Conservation (phyloP, 306 rosid genomes). For the Calophaca sinica region DNA sequence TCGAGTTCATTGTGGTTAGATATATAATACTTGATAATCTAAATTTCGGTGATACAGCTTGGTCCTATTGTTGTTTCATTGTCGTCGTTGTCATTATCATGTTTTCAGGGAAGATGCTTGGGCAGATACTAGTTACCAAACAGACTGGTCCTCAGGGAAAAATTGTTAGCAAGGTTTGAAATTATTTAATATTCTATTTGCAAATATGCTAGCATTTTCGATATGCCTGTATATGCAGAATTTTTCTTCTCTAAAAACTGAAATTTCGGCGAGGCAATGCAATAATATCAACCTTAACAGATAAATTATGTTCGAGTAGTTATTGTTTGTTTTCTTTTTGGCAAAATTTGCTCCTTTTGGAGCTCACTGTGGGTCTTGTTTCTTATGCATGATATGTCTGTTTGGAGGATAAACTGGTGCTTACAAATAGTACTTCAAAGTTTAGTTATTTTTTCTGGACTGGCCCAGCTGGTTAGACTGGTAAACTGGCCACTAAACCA, state of each 20-base stretch:
- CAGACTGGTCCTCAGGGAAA: constrained; percentile 98
- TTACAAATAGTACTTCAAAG: constrained; percentile 9
- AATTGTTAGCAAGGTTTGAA: constrained; percentile 89
- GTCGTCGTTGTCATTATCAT: constrained; percentile 15
- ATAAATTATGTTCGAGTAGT: constrained; percentile 10
- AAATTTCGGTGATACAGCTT: constrained; percentile 14
- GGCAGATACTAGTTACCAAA: constrained; percentile 95
- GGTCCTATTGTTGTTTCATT: background rate
- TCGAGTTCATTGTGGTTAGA: constrained; percentile 25
- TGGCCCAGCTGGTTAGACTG: background rate
- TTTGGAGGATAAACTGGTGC: constrained; percentile 20
- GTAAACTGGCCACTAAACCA: constrained; percentile 28
- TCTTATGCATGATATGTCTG: constrained; percentile 22
- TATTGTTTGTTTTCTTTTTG: constrained; percentile 27
- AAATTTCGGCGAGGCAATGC: constrained; percentile 24
- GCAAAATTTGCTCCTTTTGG: background rate
- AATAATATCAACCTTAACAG: constrained; percentile 8
- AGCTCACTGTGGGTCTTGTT: constrained; percentile 18
- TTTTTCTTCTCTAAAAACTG: constrained; percentile 22
- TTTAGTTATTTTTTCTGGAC: constrained; percentile 2
- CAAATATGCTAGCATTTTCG: constrained; percentile 34
- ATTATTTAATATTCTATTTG: constrained; percentile 36
- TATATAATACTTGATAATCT: constrained; percentile 2
- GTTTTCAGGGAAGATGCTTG: constrained; percentile 93
- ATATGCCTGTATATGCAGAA: constrained; percentile 12